Evolutionary conservation across 2,329 filamentous ascomycete species (phyloP).

Genomic region (Phoma sp.): DNA sequence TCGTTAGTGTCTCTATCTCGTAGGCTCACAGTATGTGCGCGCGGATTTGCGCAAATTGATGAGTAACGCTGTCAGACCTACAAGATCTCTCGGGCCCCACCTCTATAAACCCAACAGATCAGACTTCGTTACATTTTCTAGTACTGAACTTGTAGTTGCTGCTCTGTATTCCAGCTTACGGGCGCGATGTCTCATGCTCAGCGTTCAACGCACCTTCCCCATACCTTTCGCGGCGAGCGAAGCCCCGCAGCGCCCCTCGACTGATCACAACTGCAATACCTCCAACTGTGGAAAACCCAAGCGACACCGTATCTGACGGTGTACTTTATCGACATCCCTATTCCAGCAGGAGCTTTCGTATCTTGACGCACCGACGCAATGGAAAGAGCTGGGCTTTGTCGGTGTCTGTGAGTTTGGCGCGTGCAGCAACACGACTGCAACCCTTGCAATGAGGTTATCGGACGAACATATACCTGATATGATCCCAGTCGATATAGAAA

Average conservation of each 20-base stretch:
- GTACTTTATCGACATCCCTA: background rate
- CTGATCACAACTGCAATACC: background rate
- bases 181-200: too few relatives aligned
- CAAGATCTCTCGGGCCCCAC: background rate
- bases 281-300: background rate
- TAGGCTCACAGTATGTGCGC: background rate
- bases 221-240: background rate
- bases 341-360: slow-evolving; percentile 9
- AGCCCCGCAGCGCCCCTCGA: background rate
- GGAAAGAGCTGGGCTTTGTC: slow-evolving; percentile 12
- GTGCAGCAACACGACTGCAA: slow-evolving; percentile 16
- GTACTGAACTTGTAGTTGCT: too few relatives aligned
- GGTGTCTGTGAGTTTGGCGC: slow-evolving; percentile 8
- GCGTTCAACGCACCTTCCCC: background rate
- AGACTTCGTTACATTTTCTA: background rate
- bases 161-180: too few relatives aligned
- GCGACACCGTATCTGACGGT: background rate
- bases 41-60: slow-evolving; percentile 18
- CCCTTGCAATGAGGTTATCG: slow-evolving; percentile 25
- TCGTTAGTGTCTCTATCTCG: background rate
- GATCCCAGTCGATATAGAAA: slow-evolving; percentile 11
- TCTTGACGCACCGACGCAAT: background rate
- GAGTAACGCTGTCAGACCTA: slow-evolving; percentile 5
- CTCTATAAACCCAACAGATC: background rate
- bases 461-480: slow-evolving; percentile 6